phyloP scores from a whole-genome alignment of 129 eudicot genomes.

The Lactuca sativa region DNA sequence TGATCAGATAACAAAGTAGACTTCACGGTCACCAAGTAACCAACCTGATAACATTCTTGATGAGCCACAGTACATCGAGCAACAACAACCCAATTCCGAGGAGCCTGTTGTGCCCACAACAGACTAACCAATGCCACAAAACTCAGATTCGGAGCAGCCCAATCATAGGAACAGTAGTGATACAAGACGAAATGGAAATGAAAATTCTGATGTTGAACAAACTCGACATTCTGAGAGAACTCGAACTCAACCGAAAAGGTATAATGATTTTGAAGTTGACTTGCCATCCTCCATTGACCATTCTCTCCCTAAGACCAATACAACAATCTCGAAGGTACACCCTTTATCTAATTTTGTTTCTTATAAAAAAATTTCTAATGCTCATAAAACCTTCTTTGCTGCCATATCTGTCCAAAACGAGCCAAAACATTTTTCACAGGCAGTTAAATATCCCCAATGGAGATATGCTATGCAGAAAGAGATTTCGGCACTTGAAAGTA shows the following conservation, averaged over 20 bases:
- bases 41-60: too few species aligned
- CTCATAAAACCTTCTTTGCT: conserved; percentile 1
- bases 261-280: neutral
- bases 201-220: too few species aligned
- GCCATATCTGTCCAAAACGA: conserved; percentile 7
- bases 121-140: too few species aligned
- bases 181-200: too few species aligned
- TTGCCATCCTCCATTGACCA: neutral
- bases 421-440: neutral
- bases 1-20: too few species aligned
- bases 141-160: too few species aligned
- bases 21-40: too few species aligned
- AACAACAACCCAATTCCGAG: too few species aligned
- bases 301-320: neutral
- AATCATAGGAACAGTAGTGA: neutral
- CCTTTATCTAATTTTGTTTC: conserved; percentile 18
- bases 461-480: conserved; percentile 14
- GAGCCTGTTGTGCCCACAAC: too few species aligned
- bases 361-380: neutral
- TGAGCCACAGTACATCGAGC: too few species aligned
- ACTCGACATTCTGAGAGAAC: too few species aligned
- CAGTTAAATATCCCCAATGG: conserved; percentile 8
- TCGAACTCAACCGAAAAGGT: neutral
- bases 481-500: conserved; percentile 9
- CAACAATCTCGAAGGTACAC: conserved; percentile 7